phyloP scores from a whole-genome alignment of 345 rosid genomes.

The Heritiera littoralis region DNA sequence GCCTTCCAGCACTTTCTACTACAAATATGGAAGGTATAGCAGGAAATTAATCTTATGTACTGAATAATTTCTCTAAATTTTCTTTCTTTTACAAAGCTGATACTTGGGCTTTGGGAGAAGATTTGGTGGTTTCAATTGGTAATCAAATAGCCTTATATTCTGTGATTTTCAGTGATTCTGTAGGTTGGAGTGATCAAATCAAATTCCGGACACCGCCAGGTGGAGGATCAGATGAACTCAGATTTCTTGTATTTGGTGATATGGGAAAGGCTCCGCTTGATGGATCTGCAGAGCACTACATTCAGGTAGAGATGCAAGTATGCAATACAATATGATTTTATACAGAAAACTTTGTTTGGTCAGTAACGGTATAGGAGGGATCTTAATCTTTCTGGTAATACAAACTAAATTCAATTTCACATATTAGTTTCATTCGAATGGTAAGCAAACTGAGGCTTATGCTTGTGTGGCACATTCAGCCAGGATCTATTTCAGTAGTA shows the following conservation, averaged over 20 bases:
- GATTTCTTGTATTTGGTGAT: constrained; percentile 61
- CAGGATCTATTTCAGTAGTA: constrained; percentile 61
- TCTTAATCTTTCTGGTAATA: too few relatives aligned
- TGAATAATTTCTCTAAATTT: too few relatives aligned
- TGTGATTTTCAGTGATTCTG: constrained; percentile 42
- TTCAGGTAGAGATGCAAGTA: constrained; percentile 42
- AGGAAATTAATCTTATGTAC: too few relatives aligned
- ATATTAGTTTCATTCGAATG: too few relatives aligned
- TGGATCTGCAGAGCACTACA: constrained; percentile 58
- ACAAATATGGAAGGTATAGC: constrained; percentile 67
- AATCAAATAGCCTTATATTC: too few relatives aligned
- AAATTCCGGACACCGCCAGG: constrained; percentile 57
- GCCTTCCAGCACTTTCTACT: constrained; percentile 46
- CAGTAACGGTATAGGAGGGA: too few relatives aligned
- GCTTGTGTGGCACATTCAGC: constrained; percentile 29
- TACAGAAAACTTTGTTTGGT: background rate
- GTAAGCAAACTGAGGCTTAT: background rate
- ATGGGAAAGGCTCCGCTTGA: constrained; percentile 82
- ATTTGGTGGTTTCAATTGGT: too few relatives aligned
- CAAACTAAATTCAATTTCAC: too few relatives aligned
- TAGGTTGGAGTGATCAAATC: constrained; percentile 59
- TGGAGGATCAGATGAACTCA: constrained; percentile 54
- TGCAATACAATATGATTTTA: background rate
- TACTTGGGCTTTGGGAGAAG: too few relatives aligned
- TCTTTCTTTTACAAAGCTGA: too few relatives aligned